phyloP scores from a whole-genome alignment of 495 filamentous ascomycete species.

The Talaromyces trachyspermus region DNA sequence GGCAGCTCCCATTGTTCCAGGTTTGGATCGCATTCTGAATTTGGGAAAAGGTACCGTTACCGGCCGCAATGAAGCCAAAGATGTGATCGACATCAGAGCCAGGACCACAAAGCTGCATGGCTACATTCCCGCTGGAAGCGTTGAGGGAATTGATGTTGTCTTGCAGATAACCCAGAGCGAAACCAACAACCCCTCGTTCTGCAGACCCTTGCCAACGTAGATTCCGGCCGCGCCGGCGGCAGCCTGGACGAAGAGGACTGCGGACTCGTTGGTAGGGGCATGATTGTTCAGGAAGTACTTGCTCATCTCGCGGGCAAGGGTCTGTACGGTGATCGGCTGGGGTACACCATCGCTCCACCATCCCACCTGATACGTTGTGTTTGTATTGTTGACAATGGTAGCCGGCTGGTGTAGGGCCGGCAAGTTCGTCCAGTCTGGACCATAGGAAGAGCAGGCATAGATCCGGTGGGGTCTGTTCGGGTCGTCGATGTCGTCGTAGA shows the following conservation, averaged over 20 bases:
- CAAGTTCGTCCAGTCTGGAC: conserved; percentile 16
- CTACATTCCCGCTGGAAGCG: conserved; percentile 12
- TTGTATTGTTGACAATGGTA: conserved; percentile 8
- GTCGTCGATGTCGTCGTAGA: conserved; percentile 26
- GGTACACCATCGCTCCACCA: conserved; percentile 16
- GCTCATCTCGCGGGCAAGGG: conserved; percentile 18
- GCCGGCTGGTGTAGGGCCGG: not conserved
- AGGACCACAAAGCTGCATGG: conserved; percentile 30
- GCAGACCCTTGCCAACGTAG: conserved; percentile 22
- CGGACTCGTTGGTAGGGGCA: conserved; percentile 7
- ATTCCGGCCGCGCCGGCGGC: conserved; percentile 16
- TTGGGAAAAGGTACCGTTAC: conserved; percentile 22
- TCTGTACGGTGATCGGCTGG: conserved; percentile 9
- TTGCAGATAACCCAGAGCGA: conserved; percentile 15
- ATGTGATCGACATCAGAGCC: conserved; percentile 18
- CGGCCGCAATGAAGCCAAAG: conserved; percentile 25
- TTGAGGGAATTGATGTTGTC: conserved; percentile 13
- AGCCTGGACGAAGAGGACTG: conserved; percentile 14
- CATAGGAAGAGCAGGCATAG: conserved; percentile 24
- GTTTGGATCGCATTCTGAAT: conserved; percentile 24
- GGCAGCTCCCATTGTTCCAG: conserved; percentile 27
- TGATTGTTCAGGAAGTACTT: conserved; percentile 16
- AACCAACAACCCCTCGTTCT: conserved; percentile 16
- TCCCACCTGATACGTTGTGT: conserved; percentile 17
- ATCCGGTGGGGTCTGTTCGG: conserved; percentile 17